These are phyloP conservation scores for Paraphoma sp. DNA, from an alignment of 2,329 filamentous ascomycete species.

Conservation along the genomic window DNA sequence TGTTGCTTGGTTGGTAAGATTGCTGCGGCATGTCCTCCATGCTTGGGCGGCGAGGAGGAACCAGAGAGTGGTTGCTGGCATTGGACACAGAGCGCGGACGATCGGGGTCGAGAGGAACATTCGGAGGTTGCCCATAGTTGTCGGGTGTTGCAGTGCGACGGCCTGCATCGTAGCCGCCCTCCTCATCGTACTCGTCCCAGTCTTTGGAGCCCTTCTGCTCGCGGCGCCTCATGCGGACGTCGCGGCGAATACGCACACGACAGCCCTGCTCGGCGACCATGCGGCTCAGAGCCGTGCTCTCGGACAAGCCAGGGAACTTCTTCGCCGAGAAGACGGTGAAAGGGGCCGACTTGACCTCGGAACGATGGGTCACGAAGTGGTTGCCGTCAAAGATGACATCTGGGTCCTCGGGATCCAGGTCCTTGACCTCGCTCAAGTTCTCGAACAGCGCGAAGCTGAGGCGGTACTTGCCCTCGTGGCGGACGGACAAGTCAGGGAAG, in stretches of 20 bases:
- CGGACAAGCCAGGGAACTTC: constrained; percentile 93
- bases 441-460: constrained; percentile 93
- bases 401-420: constrained; percentile 68
- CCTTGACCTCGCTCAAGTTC: constrained; percentile 84
- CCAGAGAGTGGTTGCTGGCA: constrained; percentile 54
- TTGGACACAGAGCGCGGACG: constrained; percentile 68
- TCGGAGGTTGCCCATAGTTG: constrained; percentile 52
- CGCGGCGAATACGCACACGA: constrained; percentile 91
- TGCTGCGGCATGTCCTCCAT: constrained; percentile 53
- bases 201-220: constrained; percentile 73
- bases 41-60: constrained; percentile 51
- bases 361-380: constrained; percentile 77
- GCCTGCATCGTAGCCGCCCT: constrained; percentile 55
- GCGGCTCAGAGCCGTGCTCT: constrained; percentile 87
- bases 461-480: constrained; percentile 93
- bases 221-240: constrained; percentile 88
- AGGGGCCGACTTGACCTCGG: constrained; percentile 86
- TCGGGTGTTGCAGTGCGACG: constrained; percentile 60
- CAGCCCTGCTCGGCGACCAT: constrained; percentile 96
- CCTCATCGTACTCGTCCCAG: constrained; percentile 69
- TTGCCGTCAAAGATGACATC: constrained; percentile 50
- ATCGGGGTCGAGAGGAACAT: constrained; percentile 47
- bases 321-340: constrained; percentile 96
- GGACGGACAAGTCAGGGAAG: constrained; percentile 94
- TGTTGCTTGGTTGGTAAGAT: constrained; percentile 44